phyloP scores from a whole-genome alignment of 768 basidiomycete species.

The Gymnopilus junonius region DNA sequence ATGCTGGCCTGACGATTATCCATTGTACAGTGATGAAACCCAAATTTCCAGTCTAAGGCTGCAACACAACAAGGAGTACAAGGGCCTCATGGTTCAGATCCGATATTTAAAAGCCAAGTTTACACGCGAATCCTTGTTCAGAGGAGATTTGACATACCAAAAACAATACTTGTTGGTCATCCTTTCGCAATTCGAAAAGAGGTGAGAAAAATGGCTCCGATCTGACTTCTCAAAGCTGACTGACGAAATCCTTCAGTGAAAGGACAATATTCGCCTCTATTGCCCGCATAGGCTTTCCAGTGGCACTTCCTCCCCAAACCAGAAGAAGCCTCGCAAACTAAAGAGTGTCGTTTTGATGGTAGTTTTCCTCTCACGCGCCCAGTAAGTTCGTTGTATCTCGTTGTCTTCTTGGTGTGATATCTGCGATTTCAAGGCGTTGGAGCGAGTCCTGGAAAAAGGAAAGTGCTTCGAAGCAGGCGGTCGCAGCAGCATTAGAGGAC shows the following conservation, averaged over 20 bases:
- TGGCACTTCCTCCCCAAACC: slow-evolving; percentile 37
- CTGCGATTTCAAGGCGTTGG: slow-evolving; percentile 48
- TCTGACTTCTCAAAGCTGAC: not conserved
- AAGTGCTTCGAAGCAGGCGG: slow-evolving; percentile 59
- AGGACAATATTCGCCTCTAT: slow-evolving; percentile 76
- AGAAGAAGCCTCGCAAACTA: slow-evolving; percentile 49
- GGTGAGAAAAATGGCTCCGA: slow-evolving; percentile 46
- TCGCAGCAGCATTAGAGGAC: slow-evolving; percentile 71
- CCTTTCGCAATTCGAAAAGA: slow-evolving; percentile 71
- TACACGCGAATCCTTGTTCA: slow-evolving; percentile 81
- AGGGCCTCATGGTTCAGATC: slow-evolving; percentile 89
- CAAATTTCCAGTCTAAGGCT: slow-evolving; percentile 58
- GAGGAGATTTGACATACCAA: slow-evolving; percentile 80
- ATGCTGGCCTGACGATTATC: not conserved
- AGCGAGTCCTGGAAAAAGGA: slow-evolving; percentile 70
- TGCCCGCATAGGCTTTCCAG: slow-evolving; percentile 73
- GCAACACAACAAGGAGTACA: slow-evolving; percentile 86
- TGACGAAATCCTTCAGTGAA: slow-evolving; percentile 1
- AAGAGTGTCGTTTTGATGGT: slow-evolving; percentile 60
- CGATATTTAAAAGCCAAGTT: slow-evolving; percentile 92
- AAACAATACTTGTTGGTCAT: slow-evolving; percentile 85
- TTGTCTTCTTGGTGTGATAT: not conserved
- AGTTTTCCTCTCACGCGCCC: slow-evolving; percentile 66
- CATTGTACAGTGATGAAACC: slow-evolving; percentile 39
- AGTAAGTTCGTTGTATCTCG: slow-evolving; percentile 45